These are phyloP conservation scores for Bertia moriformis DNA, from an alignment of 2,329 filamentous ascomycete genomes.

Conservation along the genomic window DNA sequence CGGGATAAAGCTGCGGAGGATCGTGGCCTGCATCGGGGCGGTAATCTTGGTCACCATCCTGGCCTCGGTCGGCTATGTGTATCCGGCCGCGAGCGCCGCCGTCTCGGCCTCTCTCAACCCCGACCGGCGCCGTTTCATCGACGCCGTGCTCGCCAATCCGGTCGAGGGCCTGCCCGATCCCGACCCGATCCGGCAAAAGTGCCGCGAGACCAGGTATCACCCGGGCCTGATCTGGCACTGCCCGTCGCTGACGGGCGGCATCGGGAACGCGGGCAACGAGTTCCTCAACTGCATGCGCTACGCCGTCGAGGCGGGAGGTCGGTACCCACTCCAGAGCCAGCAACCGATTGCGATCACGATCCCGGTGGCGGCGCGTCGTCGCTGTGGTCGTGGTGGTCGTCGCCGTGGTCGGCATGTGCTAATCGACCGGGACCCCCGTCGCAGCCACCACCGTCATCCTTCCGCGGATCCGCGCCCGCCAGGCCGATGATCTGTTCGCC, in stretches of 20 bases:
- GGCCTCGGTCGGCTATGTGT: conserved; percentile 5
- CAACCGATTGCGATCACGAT: conserved; percentile 5
- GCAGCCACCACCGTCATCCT: conserved; percentile 7
- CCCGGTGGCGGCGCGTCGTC: conserved; percentile 6
- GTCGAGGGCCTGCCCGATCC: conserved; percentile 7
- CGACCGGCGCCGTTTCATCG: conserved; percentile 6
- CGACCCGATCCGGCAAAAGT: conserved; percentile 8
- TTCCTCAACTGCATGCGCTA: conserved; percentile 20
- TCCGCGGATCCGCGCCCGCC: conserved; percentile 9
- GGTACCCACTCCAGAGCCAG: conserved; percentile 9
- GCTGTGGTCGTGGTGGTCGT: conserved; percentile 7
- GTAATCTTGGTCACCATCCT: background rate
- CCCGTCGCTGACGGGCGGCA: conserved; percentile 16
- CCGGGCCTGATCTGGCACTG: conserved; percentile 19
- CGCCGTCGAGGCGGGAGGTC: conserved; percentile 19
- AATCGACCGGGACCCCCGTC: conserved; percentile 1
- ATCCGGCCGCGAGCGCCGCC: conserved; percentile 9
- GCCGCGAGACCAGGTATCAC: conserved; percentile 13
- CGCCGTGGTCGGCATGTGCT: no score
- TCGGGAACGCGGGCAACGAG: conserved; percentile 19
- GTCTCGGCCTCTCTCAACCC: conserved; percentile 11
- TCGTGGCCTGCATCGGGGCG: background rate
- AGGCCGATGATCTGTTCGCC: conserved; percentile 7
- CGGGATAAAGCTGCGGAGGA: background rate
- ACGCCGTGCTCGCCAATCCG: conserved; percentile 5